These are phyloP conservation scores for Paecilomyces variotii DNA, from an alignment of 2,329 filamentous ascomycete genomes.

Conservation along the genomic window DNA sequence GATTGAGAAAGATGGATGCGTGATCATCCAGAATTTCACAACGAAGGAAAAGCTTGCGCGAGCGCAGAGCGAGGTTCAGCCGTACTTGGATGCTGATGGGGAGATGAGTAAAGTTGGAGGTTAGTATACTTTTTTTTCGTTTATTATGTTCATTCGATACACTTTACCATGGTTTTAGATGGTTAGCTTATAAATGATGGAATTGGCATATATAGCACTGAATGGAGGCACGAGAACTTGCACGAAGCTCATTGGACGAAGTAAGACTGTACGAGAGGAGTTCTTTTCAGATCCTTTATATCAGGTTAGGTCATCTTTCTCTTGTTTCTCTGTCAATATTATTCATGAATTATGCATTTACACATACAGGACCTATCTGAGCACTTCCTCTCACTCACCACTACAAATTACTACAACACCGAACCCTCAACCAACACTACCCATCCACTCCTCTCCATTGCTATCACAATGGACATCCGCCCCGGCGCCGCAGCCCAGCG, in stretches of 20 bases:
- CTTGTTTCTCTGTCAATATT: neutral
- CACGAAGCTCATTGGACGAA: conserved; percentile 26
- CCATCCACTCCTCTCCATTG: conserved; percentile 29
- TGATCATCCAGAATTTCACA: conserved; percentile 26
- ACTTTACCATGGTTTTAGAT: no score
- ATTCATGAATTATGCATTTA: neutral
- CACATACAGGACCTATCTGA: conserved; percentile 17
- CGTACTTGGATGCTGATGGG: conserved; percentile 18
- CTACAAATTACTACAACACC: conserved; percentile 25
- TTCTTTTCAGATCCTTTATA: conserved; percentile 28
- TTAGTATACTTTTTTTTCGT: conserved; percentile 1
- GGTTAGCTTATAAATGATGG: neutral
- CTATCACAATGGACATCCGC: conserved; percentile 30
- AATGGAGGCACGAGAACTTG: conserved; percentile 30
- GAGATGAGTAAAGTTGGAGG: conserved; percentile 16
- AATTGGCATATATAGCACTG: conserved; percentile 9
- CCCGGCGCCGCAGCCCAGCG: conserved; percentile 24
- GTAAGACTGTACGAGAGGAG: conserved; percentile 27
- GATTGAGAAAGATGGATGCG: conserved; percentile 26
- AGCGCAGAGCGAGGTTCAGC: conserved; percentile 19
- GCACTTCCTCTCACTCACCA: conserved; percentile 29
- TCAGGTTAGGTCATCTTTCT: conserved; percentile 9
- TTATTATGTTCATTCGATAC: neutral
- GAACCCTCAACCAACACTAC: conserved; percentile 22
- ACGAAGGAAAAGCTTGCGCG: conserved; percentile 15